phyloP scores from a whole-genome alignment of 2,329 filamentous ascomycete species.

The Penicillium sp. region DNA sequence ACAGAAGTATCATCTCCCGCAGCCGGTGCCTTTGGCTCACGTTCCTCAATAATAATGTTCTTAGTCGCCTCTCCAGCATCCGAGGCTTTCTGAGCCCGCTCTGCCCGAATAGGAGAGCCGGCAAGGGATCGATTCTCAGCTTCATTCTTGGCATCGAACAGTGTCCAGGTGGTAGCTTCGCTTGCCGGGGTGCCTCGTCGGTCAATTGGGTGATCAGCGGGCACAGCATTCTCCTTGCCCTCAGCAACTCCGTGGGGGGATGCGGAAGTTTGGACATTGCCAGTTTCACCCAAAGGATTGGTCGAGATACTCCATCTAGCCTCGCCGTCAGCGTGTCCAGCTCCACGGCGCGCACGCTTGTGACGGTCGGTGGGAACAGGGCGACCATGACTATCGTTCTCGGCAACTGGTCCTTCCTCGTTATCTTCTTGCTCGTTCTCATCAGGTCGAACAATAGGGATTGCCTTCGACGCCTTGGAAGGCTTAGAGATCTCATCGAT shows the following conservation, averaged over 20 bases:
- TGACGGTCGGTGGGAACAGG: slow-evolving; percentile 66
- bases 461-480: slow-evolving; percentile 74
- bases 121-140: slow-evolving; percentile 53
- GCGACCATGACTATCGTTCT: slow-evolving; percentile 63
- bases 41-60: slow-evolving; percentile 15
- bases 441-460: slow-evolving; percentile 74
- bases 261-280: slow-evolving; percentile 31
- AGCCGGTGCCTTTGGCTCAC: slow-evolving; percentile 12
- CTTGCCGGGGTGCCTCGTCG: slow-evolving; percentile 34
- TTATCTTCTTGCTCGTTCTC: slow-evolving; percentile 49
- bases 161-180: slow-evolving; percentile 54
- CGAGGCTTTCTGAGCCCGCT: slow-evolving; percentile 8
- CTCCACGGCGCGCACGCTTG: slow-evolving; percentile 71
- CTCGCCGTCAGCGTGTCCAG: slow-evolving; percentile 69
- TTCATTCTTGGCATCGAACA: slow-evolving; percentile 60
- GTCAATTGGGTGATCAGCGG: slow-evolving; percentile 38
- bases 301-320: slow-evolving; percentile 67
- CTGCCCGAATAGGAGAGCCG: slow-evolving; percentile 46
- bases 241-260: slow-evolving; percentile 31
- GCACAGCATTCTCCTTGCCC: slow-evolving; percentile 39
- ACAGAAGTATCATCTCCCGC: slow-evolving; percentile 5
- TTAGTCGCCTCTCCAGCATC: neutral
- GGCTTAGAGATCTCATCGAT: slow-evolving; percentile 65
- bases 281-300: slow-evolving; percentile 35
- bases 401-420: slow-evolving; percentile 35